Conservation (phyloP, 2,329 filamentous ascomycete species). For the Orbilia ellipsospora region DNA sequence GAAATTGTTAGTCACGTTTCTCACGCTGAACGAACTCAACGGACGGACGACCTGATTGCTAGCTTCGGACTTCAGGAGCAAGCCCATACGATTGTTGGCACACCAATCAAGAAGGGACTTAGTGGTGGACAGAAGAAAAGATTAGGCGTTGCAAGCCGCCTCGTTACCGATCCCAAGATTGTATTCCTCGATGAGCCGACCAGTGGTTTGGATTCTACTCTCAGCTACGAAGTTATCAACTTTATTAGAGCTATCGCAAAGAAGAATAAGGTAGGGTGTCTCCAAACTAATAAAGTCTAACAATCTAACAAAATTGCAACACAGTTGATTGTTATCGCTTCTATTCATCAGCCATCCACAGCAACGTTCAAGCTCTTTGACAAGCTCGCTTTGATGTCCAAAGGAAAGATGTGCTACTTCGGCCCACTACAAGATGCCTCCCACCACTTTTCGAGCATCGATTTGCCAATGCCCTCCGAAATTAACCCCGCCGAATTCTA, state of each 20-base stretch:
- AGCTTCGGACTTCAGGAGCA: slow-evolving; percentile 75
- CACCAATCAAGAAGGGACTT: slow-evolving; percentile 70
- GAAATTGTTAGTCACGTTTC: slow-evolving; percentile 65
- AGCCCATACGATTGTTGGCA: slow-evolving; percentile 73
- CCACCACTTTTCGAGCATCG: slow-evolving; percentile 68
- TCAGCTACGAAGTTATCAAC: slow-evolving; percentile 71
- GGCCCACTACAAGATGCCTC: slow-evolving; percentile 68
- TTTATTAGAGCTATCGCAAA: slow-evolving; percentile 72
- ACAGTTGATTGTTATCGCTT: slow-evolving; percentile 67
- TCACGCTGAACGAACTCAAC: slow-evolving; percentile 71
- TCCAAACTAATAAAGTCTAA: not conserved
- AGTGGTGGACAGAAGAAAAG: slow-evolving; percentile 71
- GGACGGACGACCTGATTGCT: slow-evolving; percentile 73
- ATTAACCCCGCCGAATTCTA: slow-evolving; percentile 68
- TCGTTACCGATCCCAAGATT: slow-evolving; percentile 72
- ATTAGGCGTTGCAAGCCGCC: slow-evolving; percentile 63
- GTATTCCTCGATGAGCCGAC: slow-evolving; percentile 73
- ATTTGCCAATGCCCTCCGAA: slow-evolving; percentile 65
- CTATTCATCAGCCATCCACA: slow-evolving; percentile 71
- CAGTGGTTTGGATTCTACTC: slow-evolving; percentile 70
- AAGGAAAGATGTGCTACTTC: slow-evolving; percentile 69
- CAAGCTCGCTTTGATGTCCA: slow-evolving; percentile 67
- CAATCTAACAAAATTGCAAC: slow-evolving; percentile 69
- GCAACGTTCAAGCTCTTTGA: slow-evolving; percentile 71
- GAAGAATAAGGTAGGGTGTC: slow-evolving; percentile 65